Evolutionary conservation across 805 yeast genomes (phyloP).

Genomic region (Naumovozyma castellii): DNA sequence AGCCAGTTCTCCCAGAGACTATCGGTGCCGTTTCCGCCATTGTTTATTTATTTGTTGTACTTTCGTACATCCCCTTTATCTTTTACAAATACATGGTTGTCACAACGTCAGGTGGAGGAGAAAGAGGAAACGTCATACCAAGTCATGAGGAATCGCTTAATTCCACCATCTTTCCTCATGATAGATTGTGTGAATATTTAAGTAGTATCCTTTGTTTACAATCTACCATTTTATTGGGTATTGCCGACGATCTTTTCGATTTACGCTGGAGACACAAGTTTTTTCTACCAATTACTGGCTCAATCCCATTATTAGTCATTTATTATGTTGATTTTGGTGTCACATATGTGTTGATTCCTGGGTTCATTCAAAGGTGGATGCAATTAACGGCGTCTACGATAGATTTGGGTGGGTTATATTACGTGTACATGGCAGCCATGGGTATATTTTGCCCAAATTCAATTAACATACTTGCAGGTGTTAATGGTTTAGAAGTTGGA

Average conservation of each 20-base stretch:
- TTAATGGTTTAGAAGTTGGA: constrained; percentile 94
- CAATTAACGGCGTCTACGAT: constrained; percentile 33
- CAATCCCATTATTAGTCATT: constrained; percentile 82
- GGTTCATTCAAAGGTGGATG: constrained; percentile 40
- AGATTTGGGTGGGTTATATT: constrained; percentile 74
- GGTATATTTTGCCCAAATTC: constrained; percentile 94
- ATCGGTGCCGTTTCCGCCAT: constrained; percentile 86
- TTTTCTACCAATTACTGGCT: constrained; percentile 88
- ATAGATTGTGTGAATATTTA: constrained; percentile 73
- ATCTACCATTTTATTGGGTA: constrained; percentile 74
- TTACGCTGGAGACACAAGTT: constrained; percentile 96
- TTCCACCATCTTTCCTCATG: constrained; percentile 53
- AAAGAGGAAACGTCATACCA: constrained; percentile 25
- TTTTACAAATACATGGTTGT: constrained; percentile 67
- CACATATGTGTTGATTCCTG: constrained; percentile 78
- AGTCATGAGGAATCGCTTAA: constrained; percentile 12
- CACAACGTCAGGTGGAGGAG: constrained; percentile 50
- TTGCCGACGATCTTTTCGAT: constrained; percentile 92
- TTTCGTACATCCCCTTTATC: constrained; percentile 78
- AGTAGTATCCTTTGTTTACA: constrained; percentile 78
- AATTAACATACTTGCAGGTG: constrained; percentile 90
- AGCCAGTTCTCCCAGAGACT: constrained; percentile 76
- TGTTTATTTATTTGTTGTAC: constrained; percentile 70
- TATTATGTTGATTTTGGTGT: constrained; percentile 92
- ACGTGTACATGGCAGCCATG: constrained; percentile 80